Evolutionary conservation across 108 stramenopile genomes (phyloP).

Genomic region (Skeletonema menzelii): DNA sequence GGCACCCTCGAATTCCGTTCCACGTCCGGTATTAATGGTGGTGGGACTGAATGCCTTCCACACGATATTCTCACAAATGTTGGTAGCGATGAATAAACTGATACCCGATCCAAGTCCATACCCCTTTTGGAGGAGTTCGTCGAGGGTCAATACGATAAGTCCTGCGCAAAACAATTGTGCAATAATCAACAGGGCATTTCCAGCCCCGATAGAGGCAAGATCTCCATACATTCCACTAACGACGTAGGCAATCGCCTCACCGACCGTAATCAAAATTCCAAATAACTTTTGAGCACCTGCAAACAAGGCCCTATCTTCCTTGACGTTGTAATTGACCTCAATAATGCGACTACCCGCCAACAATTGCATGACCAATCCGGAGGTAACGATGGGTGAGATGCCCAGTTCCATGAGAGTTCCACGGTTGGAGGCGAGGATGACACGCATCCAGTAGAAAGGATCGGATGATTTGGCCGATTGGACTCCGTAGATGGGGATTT

Average conservation of each 20-base stretch:
- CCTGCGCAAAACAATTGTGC: conserved; percentile 98
- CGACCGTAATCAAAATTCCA: conserved; percentile 98
- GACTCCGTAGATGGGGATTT: conserved; percentile 99
- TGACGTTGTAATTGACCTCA: conserved; percentile 97
- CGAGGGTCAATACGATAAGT: conserved; percentile 97
- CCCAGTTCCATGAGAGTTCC: conserved; percentile 99
- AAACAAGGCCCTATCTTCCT: conserved; percentile 98
- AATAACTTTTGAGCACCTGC: conserved; percentile 98
- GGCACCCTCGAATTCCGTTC: conserved; percentile 99
- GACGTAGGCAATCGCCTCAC: conserved; percentile 99
- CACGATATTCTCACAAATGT: conserved; percentile 98
- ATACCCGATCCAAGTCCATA: conserved; percentile 98
- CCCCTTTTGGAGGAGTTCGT: conserved; percentile 99
- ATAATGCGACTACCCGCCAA: conserved; percentile 97
- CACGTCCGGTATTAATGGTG: conserved; percentile 99
- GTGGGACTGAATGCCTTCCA: conserved; percentile 99
- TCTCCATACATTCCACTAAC: conserved; percentile 99
- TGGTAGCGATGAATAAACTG: conserved; percentile 99
- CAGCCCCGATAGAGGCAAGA: conserved; percentile 92
- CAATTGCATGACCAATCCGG: conserved; percentile 95
- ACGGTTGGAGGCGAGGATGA: conserved; percentile 99
- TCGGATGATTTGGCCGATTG: conserved; percentile 97
- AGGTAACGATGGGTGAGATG: conserved; percentile 96
- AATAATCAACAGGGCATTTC: conserved; percentile 98
- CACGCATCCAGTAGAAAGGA: conserved; percentile 99